Evolutionary conservation across 2,329 filamentous ascomycete species (phyloP).

Genomic region (Ophiocordyceps sinensis): DNA sequence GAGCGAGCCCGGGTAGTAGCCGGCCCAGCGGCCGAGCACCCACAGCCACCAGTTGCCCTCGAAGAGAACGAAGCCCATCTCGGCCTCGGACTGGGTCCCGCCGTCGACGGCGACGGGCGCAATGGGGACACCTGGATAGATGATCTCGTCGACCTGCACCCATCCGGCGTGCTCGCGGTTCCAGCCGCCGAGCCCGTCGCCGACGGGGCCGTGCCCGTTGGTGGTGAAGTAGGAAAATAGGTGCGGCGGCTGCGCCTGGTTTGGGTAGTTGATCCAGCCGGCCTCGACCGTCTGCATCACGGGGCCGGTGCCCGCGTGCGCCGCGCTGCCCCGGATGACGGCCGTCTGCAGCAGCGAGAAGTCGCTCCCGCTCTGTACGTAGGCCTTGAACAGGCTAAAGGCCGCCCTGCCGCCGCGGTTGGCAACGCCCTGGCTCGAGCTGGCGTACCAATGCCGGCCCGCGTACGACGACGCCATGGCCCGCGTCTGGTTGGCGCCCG

Average conservation of each 20-base stretch:
- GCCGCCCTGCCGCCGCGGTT: constrained; percentile 6
- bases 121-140: constrained; percentile 8
- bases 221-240: constrained; percentile 9
- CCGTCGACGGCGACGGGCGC: constrained; percentile 4
- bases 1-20: constrained; percentile 8
- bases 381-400: constrained; percentile 7
- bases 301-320: constrained; percentile 2
- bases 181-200: constrained; percentile 7
- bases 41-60: constrained; percentile 9
- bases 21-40: constrained; percentile 5
- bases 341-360: constrained; percentile 9
- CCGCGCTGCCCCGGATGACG: constrained; percentile 4
- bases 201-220: constrained; percentile 5
- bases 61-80: constrained; percentile 4
- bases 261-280: constrained; percentile 9
- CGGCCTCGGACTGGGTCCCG: constrained; percentile 6
- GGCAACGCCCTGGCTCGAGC: constrained; percentile 2
- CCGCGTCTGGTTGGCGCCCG: not conserved
- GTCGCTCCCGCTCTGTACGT: constrained; percentile 4
- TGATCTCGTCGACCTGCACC: constrained; percentile 6
- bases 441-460: constrained; percentile 9
- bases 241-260: constrained; percentile 3
- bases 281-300: constrained; percentile 8
- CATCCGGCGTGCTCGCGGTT: constrained; percentile 8
- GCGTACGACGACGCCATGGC: constrained; percentile 1